Evolutionary conservation across 2,329 filamentous ascomycete genomes (phyloP), one percentile per base, ranked within the genome.

Genomic region (Leptographium lundbergii): DNA sequence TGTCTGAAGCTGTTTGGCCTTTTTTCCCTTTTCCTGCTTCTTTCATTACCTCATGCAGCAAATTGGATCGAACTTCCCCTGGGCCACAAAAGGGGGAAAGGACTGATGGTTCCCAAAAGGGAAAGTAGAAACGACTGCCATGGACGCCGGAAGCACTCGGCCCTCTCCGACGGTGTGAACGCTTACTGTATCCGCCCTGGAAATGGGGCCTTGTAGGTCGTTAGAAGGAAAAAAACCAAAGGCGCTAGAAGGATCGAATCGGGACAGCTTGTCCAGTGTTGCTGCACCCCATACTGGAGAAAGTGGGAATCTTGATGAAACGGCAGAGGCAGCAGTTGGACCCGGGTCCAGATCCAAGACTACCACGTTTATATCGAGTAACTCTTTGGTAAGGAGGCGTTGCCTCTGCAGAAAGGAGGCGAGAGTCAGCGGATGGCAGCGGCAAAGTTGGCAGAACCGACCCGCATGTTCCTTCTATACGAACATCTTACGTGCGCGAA

Each of bases 311-410:
- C 19, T 34, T 29, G 51, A 54, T 54, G 51, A 54, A 51, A 51
- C 25, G 25, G 25, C 17, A 29, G 13, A n/a, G 42, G 14, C 39
- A 42, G 5, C 11, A 42, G 39, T 42, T 42, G 13, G 34, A 14
- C 3, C 5, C 13, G 22, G 24, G 25, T 27, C 48, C 45, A 48
- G 45, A 48, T 25, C 17, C 19, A 22, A 6, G 6, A 9, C 7
- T 32, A 19, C 51, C 19, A 54, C 14, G 51, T 29, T 22, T 19
- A 34, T 56, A 57, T 57, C 55, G 55, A 57, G 55, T 57, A 57
- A 57, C 51, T n/a, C 27, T 57, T 57, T 50, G 22, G 27, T 50
- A 57, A 55, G 17, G 22, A 29, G 6, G 27, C 42, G 42, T n/a
- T 14, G 54, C 54, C n/a, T 10, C 25, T 27, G 54, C 5, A 39